phyloP scores from a whole-genome alignment of 2,329 filamentous ascomycete species.

The Arthroderma sp. region DNA sequence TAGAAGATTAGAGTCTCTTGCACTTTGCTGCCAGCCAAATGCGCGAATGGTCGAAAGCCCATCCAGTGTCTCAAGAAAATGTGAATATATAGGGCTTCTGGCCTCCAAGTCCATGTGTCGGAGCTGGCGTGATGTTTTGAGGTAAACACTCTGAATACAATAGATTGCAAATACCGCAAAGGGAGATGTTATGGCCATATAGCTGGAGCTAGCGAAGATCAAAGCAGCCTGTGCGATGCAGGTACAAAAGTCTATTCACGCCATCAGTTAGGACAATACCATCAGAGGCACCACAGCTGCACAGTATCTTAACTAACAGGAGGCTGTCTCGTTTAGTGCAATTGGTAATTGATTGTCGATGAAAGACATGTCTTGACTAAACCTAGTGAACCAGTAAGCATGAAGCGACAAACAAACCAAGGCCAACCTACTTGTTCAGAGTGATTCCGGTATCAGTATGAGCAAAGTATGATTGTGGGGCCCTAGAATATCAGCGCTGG shows the following conservation, averaged over 20 bases:
- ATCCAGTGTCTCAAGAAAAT: conserved; percentile 18
- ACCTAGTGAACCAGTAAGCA: not conserved
- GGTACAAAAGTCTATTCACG: not conserved
- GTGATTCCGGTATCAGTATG: conserved; percentile 2
- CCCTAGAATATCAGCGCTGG: not conserved
- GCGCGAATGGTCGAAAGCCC: conserved; percentile 15
- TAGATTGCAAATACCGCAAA: conserved; percentile 16
- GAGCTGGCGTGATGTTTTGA: conserved; percentile 33
- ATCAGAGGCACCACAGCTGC: not conserved
- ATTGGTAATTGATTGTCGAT: conserved; percentile 1
- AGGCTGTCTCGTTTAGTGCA: not conserved
- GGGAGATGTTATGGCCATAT: conserved; percentile 17
- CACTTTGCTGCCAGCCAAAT: conserved; percentile 5
- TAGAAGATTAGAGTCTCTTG: conserved; percentile 11
- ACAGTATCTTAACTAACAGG: not conserved
- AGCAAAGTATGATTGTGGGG: conserved; percentile 1
- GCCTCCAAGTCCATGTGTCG: conserved; percentile 32
- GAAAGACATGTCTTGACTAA: conserved; percentile 1
- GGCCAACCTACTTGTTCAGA: not conserved
- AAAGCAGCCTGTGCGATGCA: conserved; percentile 14
- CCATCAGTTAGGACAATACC: not conserved
- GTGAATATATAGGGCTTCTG: conserved; percentile 29
- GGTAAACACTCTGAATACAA: conserved; percentile 25
- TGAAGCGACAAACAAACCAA: not conserved
- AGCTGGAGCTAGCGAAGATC: conserved; percentile 14